These are phyloP conservation scores for Oxyria digyna DNA, from an alignment of 148 eudicot genomes.

Conservation along the genomic window DNA sequence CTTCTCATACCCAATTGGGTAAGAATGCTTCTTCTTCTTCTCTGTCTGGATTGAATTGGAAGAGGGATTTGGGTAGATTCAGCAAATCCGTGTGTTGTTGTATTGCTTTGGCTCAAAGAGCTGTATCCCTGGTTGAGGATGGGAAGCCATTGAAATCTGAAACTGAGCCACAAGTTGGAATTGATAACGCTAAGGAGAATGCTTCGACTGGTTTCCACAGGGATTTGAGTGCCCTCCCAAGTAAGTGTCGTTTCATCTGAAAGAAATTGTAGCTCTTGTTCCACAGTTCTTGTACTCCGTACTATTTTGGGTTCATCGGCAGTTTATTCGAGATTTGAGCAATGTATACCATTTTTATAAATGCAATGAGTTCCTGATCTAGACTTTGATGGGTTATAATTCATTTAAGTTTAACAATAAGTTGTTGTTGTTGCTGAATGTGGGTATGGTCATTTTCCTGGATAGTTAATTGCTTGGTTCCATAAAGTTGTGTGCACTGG, in stretches of 20 bases:
- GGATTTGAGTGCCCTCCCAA: conserved; percentile 41
- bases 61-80: conserved; percentile 17
- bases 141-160: conserved; percentile 28
- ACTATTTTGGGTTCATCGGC: neutral
- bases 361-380: neutral
- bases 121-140: conserved; percentile 30
- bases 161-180: conserved; percentile 12
- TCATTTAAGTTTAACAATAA: neutral
- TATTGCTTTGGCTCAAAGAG: conserved; percentile 18
- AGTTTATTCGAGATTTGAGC: neutral
- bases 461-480: neutral
- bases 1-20: conserved; percentile 26
- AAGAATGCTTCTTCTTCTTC: conserved; percentile 11
- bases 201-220: conserved; percentile 23
- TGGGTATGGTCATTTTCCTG: neutral
- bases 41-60: conserved; percentile 18
- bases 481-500: too few relatives aligned
- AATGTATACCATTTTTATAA: neutral
- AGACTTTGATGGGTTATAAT: neutral
- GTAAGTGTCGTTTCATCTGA: conserved; percentile 21
- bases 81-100: conserved; percentile 25
- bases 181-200: conserved; percentile 11
- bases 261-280: neutral
- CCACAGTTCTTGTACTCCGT: neutral
- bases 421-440: neutral